Evolutionary conservation across 345 rosid genomes (phyloP), one percentile per base, ranked within the genome.

Genomic region (Murraya koenigii): DNA sequence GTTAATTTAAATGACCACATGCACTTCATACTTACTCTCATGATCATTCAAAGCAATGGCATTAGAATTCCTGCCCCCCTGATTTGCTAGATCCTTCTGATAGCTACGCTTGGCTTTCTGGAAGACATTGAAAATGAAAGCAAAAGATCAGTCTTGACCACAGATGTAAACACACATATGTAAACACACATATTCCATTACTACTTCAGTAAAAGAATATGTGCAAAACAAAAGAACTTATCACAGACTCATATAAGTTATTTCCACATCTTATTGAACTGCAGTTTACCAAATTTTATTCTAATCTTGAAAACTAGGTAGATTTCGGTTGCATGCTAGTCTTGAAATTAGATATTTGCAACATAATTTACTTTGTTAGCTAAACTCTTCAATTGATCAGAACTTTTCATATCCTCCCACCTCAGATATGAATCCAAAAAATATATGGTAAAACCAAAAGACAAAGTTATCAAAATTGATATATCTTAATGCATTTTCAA

Each of bases 101-200:
- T 96, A 96, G 87, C 97, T 90, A 60, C 88, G 91, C 75, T 91
- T 89, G 30, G 98, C 99, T 94, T 94, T 96, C 99, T 96, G 88
- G 81, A 44, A 87, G 1, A 75, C 26, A 59, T 64, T 59, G 8
- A 54, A 30, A 39, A 49, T 52, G 28, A 54, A 41, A 56, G 41
- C 36, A 77, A 56, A 83, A 8, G 75, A 54, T 56, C 28, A 33
- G 59, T 33, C 72, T 23, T 25, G 22, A 35, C 17, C 11, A 41
- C 10, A 75, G 14, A 54, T 8, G 10, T 66, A 66, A 13, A 35
- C 41, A 64, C 10, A 2, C 62, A 49, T 32, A 23, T 32, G 10
- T 66, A 66, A 13, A 35, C 41, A 64, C 10, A 2, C 62, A 49
- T 32, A 23, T 32, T 26, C n/a, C 55, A 49, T 22, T 6, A 2